phyloP scores from a whole-genome alignment of 305 asterid genomes.

The Solanum chacoense region DNA sequence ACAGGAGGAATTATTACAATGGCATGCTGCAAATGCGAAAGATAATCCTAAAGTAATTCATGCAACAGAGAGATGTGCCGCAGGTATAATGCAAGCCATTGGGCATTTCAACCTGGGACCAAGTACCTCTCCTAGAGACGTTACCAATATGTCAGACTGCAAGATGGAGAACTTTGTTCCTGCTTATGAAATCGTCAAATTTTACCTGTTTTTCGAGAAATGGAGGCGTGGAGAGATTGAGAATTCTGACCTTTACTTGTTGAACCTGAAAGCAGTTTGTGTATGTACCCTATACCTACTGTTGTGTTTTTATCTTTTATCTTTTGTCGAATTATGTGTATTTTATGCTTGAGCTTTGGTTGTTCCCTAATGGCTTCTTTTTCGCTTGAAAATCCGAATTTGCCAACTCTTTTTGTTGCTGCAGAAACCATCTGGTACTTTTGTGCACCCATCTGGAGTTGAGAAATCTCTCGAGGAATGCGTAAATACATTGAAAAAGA shows the following conservation, averaged over 20 bases:
- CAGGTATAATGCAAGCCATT: slow-evolving; percentile 89
- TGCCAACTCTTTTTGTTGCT: slow-evolving; percentile 1
- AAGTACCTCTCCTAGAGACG: slow-evolving; percentile 63
- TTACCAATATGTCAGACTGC: slow-evolving; percentile 36
- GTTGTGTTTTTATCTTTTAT: neutral
- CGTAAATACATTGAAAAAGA: slow-evolving; percentile 30
- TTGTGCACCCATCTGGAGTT: slow-evolving; percentile 69
- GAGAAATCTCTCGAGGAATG: slow-evolving; percentile 54
- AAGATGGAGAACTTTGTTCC: slow-evolving; percentile 59
- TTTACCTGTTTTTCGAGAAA: slow-evolving; percentile 64
- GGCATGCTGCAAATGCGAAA: slow-evolving; percentile 82
- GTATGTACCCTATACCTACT: slow-evolving; percentile 32
- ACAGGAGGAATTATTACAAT: slow-evolving; percentile 86
- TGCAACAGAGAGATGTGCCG: slow-evolving; percentile 91
- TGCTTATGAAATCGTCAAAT: slow-evolving; percentile 67
- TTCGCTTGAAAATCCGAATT: neutral
- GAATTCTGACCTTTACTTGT: slow-evolving; percentile 50
- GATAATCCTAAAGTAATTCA: slow-evolving; percentile 68
- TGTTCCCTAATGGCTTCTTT: neutral
- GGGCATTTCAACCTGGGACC: slow-evolving; percentile 89
- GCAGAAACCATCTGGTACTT: slow-evolving; percentile 58
- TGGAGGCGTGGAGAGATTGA: slow-evolving; percentile 89
- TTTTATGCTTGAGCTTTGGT: neutral
- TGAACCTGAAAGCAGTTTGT: slow-evolving; percentile 51
- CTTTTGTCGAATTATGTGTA: neutral